Percentiles rank a stretch among this genome's conserved stretches.
Conservation (phyloP, 2,329 filamentous ascomycete species). For the Aspergillus ruber region DNA sequence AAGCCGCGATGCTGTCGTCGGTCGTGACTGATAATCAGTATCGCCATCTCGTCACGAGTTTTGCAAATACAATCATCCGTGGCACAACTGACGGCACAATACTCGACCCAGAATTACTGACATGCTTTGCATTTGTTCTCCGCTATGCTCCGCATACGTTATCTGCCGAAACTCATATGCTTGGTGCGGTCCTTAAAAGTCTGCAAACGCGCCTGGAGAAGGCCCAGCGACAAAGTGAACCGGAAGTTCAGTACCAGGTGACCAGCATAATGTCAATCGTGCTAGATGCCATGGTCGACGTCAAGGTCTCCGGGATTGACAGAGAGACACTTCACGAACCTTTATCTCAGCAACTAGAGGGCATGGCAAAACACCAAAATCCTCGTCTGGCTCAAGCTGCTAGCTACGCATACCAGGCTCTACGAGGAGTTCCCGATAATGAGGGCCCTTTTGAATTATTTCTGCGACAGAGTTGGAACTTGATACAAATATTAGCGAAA, state of each 20-base stretch:
- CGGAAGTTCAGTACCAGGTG: constrained; percentile 3
- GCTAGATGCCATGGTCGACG: constrained; percentile 4
- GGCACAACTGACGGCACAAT: not conserved
- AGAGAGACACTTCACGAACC: constrained; percentile 2
- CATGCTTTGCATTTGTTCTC: not conserved
- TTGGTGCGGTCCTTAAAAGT: not conserved
- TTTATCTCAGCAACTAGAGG: not conserved
- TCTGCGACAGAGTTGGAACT: too few species aligned
- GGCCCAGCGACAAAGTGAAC: not conserved
- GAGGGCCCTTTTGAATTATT: too few species aligned
- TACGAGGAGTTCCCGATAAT: too few species aligned
- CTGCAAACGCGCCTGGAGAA: not conserved
- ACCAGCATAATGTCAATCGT: not conserved
- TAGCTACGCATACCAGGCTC: too few species aligned
- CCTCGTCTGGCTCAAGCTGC: not conserved
- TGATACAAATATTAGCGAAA: too few species aligned
- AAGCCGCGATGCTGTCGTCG: not conserved
- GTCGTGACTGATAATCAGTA: not conserved
- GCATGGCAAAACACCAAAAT: not conserved
- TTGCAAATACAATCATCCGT: not conserved
- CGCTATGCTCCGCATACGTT: not conserved
- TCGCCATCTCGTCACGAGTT: not conserved
- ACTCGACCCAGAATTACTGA: not conserved
- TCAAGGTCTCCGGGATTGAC: constrained; percentile 1
- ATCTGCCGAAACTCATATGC: not conserved